These are phyloP conservation scores for Pseudocercospora ulei DNA, from an alignment of 2,329 filamentous ascomycete genomes.

Conservation along the genomic window DNA sequence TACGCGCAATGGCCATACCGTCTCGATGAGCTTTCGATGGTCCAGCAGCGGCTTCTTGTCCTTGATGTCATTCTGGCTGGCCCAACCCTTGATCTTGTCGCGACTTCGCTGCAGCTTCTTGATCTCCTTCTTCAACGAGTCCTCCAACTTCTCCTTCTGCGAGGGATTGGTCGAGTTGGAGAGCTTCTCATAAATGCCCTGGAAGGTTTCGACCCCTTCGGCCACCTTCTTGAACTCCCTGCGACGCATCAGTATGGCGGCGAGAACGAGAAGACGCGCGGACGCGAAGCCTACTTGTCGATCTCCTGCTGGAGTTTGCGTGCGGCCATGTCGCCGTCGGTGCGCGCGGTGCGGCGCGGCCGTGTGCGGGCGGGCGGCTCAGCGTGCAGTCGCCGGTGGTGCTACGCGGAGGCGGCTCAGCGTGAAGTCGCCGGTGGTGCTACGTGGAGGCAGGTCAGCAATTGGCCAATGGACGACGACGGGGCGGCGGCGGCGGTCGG, in stretches of 20 bases:
- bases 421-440: background rate
- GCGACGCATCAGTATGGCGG: slow-evolving; percentile 20
- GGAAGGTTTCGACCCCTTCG: slow-evolving; percentile 85
- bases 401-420: background rate
- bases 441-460: slow-evolving; percentile 1
- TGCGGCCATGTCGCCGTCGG: slow-evolving; percentile 63
- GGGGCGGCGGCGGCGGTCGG: background rate
- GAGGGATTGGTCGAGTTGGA: slow-evolving; percentile 82
- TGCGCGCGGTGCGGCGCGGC: slow-evolving; percentile 15
- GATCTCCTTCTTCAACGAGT: slow-evolving; percentile 97
- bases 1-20: slow-evolving; percentile 50
- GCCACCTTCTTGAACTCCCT: slow-evolving; percentile 84
- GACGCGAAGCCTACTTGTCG: slow-evolving; percentile 53
- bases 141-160: slow-evolving; percentile 96
- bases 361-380: background rate
- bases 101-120: slow-evolving; percentile 97
- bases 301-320: slow-evolving; percentile 97
- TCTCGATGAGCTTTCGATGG: slow-evolving; percentile 92
- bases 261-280: background rate
- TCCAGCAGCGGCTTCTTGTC: slow-evolving; percentile 94
- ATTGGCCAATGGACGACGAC: background rate
- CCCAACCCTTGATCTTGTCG: slow-evolving; percentile 99
- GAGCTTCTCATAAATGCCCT: slow-evolving; percentile 96
- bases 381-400: background rate
- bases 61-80: slow-evolving; percentile 96